phyloP scores from a whole-genome alignment of 805 yeast genomes.

The Wickerhamia fluorescens region DNA sequence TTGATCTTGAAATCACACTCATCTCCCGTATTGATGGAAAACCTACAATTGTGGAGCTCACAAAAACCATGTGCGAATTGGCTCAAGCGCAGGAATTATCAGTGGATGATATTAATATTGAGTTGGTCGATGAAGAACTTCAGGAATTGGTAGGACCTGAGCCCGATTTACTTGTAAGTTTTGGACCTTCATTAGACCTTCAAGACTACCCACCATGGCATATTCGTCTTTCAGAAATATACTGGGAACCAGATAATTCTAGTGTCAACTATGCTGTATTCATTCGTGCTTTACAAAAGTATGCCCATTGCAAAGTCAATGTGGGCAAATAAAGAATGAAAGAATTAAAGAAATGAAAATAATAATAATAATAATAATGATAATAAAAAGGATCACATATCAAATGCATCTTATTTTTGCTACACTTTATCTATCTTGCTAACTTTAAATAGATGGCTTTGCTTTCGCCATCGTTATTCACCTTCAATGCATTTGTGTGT shows the following conservation, averaged over 20 bases:
- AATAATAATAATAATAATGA: too few relatives aligned
- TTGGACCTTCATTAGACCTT: conserved; percentile 80
- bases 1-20: conserved; percentile 57
- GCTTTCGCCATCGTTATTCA: too few relatives aligned
- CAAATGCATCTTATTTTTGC: too few relatives aligned
- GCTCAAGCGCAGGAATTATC: conserved; percentile 54
- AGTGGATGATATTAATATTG: conserved; percentile 63
- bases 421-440: too few relatives aligned
- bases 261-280: conserved; percentile 79
- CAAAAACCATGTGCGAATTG: conserved; percentile 77
- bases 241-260: conserved; percentile 82
- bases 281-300: conserved; percentile 67
- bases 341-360: too few relatives aligned
- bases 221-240: conserved; percentile 80
- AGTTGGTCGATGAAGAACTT: conserved; percentile 67
- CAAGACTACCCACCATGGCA: conserved; percentile 99
- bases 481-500: too few relatives aligned
- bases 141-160: conserved; percentile 78
- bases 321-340: conserved; percentile 71
- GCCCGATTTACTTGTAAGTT: conserved; percentile 81
- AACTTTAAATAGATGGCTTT: too few relatives aligned
- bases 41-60: conserved; percentile 79
- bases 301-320: conserved; percentile 76
- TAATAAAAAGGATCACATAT: too few relatives aligned
- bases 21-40: conserved; percentile 80